Evolutionary conservation across 306 rosid species (phyloP).

Genomic region (Sicyos edulis): DNA sequence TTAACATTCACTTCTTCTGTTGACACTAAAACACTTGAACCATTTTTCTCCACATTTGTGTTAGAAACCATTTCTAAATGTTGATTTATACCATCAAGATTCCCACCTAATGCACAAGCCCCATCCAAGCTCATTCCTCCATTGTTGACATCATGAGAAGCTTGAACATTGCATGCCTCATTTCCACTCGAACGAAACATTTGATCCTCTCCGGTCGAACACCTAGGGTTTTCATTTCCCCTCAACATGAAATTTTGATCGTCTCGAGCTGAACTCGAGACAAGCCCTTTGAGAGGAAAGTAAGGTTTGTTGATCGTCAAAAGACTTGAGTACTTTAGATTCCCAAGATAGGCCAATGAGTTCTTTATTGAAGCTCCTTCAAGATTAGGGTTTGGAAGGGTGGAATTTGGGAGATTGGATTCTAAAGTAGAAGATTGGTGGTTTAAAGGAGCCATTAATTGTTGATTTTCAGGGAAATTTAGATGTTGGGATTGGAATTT

Average conservation of each 20-base stretch:
- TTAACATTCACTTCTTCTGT: not conserved
- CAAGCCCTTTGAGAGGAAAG: not conserved
- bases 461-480: not conserved
- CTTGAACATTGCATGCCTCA: not conserved
- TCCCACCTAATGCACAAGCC: not conserved
- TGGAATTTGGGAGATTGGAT: not conserved
- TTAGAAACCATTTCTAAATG: not conserved
- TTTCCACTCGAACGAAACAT: not conserved
- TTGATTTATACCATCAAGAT: not conserved
- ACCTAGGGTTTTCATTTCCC: not conserved
- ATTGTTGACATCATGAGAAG: not conserved
- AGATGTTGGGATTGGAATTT: constrained; percentile 8
- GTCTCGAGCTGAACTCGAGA: not conserved
- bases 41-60: not conserved
- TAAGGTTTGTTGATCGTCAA: not conserved
- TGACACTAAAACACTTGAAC: not conserved
- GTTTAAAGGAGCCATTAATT: not conserved
- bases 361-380: not conserved
- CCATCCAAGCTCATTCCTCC: not conserved
- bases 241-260: not conserved
- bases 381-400: constrained; percentile 10
- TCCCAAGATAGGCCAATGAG: not conserved
- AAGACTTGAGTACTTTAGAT: not conserved
- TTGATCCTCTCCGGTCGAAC: not conserved
- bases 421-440: not conserved